Percentiles rank a stretch among this genome's conserved stretches.
Evolutionary conservation across 2,329 filamentous ascomycete genomes (phyloP).

Genomic region (Ambrosiella xylebori): DNA sequence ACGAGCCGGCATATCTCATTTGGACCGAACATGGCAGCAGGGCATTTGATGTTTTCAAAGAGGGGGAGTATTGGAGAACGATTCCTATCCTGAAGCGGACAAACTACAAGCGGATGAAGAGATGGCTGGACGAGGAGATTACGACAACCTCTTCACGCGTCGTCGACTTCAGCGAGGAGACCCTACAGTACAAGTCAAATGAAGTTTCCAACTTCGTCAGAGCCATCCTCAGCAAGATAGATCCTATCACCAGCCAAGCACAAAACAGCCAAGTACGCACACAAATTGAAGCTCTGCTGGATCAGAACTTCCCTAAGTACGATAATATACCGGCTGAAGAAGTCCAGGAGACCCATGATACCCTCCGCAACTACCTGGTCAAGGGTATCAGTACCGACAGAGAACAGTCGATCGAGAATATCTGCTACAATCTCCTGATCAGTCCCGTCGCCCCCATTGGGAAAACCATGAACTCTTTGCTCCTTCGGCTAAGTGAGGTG

Average conservation of each 20-base stretch:
- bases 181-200: background rate
- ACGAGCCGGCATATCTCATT: conserved; percentile 10
- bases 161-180: conserved; percentile 4
- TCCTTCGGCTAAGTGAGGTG: conserved; percentile 43
- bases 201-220: conserved; percentile 11
- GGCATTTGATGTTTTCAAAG: conserved; percentile 8
- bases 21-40: conserved; percentile 11
- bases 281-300: conserved; percentile 8
- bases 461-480: conserved; percentile 53
- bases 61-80: conserved; percentile 8
- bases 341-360: conserved; percentile 1
- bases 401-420: conserved; percentile 21
- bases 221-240: conserved; percentile 7
- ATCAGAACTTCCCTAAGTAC: conserved; percentile 8
- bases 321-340: background rate
- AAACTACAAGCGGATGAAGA: conserved; percentile 10
- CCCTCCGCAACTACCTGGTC: conserved; percentile 8
- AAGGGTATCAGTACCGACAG: conserved; percentile 4
- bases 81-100: conserved; percentile 11
- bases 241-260: background rate
- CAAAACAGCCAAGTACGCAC: conserved; percentile 1
- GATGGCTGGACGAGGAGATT: conserved; percentile 8
- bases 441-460: conserved; percentile 45
- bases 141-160: background rate
- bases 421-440: conserved; percentile 50